Percentiles rank a stretch among this genome's conserved stretches.
phyloP scores from a whole-genome alignment of 2,329 filamentous ascomycete species.

The Pseudogymnoascus sp. region DNA sequence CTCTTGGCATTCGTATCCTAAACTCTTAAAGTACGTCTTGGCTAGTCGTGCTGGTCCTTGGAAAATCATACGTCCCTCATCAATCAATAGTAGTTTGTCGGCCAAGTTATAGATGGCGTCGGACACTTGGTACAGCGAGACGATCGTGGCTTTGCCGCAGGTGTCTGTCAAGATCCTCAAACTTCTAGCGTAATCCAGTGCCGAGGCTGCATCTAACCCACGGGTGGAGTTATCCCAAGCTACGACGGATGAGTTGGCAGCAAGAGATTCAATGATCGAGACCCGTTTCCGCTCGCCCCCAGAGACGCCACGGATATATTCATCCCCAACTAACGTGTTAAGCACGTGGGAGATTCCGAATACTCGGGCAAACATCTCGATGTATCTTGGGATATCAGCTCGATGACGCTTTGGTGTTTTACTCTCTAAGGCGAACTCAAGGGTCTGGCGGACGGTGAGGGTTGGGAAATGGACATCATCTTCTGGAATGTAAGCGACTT shows the following conservation, averaged over 20 bases:
- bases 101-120: slow-evolving; percentile 64
- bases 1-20: slow-evolving; percentile 56
- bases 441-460: slow-evolving; percentile 43
- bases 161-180: slow-evolving; percentile 59
- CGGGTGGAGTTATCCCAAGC: slow-evolving; percentile 64
- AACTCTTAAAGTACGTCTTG: slow-evolving; percentile 54
- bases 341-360: slow-evolving; percentile 46
- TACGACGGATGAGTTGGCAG: slow-evolving; percentile 37
- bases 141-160: slow-evolving; percentile 51
- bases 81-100: slow-evolving; percentile 62
- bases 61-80: slow-evolving; percentile 58
- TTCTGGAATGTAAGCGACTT: slow-evolving; percentile 51
- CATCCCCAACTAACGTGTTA: slow-evolving; percentile 48
- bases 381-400: slow-evolving; percentile 34
- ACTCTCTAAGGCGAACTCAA: slow-evolving; percentile 48
- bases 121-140: slow-evolving; percentile 63
- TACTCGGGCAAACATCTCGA: slow-evolving; percentile 1
- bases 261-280: slow-evolving; percentile 45
- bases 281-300: slow-evolving; percentile 57
- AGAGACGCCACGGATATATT: slow-evolving; percentile 54
- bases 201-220: slow-evolving; percentile 58
- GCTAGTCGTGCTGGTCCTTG: slow-evolving; percentile 55
- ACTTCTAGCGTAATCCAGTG: slow-evolving; percentile 52
- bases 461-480: slow-evolving; percentile 45
- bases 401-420: slow-evolving; percentile 54